phyloP scores from a whole-genome alignment of 352 stramenopile genomes.

The Phytophthora colocasiae region DNA sequence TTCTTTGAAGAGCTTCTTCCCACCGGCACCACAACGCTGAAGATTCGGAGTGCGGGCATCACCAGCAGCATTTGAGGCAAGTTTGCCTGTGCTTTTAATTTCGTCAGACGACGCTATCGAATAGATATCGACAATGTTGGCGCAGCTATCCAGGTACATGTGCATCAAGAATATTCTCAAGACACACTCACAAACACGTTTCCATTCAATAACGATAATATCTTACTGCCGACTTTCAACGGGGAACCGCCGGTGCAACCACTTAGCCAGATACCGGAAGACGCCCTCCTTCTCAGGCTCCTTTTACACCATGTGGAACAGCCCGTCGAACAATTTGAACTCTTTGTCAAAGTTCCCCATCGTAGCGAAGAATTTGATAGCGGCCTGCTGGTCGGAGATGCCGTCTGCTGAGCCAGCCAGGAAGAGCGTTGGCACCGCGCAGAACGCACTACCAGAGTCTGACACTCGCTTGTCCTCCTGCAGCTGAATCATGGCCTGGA shows the following conservation, averaged over 20 bases:
- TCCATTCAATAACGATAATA: conserved; percentile 16
- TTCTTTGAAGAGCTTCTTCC: no score
- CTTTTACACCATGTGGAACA: conserved; percentile 67
- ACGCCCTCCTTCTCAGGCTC: conserved; percentile 63
- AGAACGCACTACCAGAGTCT: conserved; percentile 31
- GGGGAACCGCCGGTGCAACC: conserved; percentile 41
- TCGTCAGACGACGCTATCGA: not conserved
- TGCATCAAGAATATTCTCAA: no score
- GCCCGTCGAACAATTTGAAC: conserved; percentile 63
- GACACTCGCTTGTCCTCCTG: conserved; percentile 37
- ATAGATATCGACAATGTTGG: no score
- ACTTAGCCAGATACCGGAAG: conserved; percentile 50
- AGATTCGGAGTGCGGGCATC: not conserved
- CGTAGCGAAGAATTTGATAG: conserved; percentile 50
- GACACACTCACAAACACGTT: not conserved
- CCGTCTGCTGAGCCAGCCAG: conserved; percentile 55
- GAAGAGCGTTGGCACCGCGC: conserved; percentile 40
- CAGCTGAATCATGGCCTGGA: conserved; percentile 47
- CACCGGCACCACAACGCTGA: no score
- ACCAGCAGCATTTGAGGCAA: not conserved
- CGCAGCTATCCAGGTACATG: no score
- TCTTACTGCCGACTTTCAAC: conserved; percentile 17
- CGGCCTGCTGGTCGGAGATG: conserved; percentile 50
- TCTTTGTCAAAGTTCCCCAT: conserved; percentile 65
- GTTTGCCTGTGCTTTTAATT: not conserved